These are phyloP conservation scores for Xylaria bambusicola DNA, from an alignment of 495 filamentous ascomycete genomes.

Conservation along the genomic window DNA sequence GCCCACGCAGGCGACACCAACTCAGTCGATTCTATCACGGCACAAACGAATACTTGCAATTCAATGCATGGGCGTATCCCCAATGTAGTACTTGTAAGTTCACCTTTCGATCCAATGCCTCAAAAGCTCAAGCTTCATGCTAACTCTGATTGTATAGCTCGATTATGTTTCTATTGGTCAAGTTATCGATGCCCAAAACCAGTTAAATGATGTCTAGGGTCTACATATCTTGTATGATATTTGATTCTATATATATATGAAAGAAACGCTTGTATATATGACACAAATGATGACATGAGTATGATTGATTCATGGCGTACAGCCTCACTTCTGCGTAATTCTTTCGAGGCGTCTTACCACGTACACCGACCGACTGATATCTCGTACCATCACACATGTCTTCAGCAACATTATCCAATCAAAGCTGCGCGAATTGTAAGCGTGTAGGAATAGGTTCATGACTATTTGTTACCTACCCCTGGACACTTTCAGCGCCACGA, in stretches of 20 bases:
- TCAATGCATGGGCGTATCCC: constrained; percentile 63
- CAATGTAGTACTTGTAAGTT: constrained; percentile 72
- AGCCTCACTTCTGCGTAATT: too few relatives aligned
- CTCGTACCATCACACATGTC: too few relatives aligned
- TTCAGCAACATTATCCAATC: too few relatives aligned
- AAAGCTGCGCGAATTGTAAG: too few relatives aligned
- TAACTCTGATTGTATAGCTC: constrained; percentile 25
- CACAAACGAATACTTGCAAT: constrained; percentile 66
- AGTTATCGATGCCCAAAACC: constrained; percentile 25
- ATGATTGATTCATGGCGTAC: too few relatives aligned
- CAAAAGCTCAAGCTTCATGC: not conserved
- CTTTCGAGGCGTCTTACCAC: too few relatives aligned
- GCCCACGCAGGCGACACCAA: constrained; percentile 67
- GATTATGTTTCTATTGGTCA: constrained; percentile 30
- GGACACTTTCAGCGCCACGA: too few relatives aligned
- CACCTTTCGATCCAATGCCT: not conserved
- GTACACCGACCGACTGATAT: too few relatives aligned
- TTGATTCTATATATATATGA: not conserved
- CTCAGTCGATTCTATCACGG: constrained; percentile 62
- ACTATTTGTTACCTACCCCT: too few relatives aligned
- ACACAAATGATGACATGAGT: not conserved
- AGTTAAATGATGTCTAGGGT: constrained; percentile 25
- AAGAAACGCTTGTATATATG: too few relatives aligned
- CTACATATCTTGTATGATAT: not conserved
- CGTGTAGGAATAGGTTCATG: too few relatives aligned